Conservation (phyloP, 1,139 yeast species). For the Kodamaea derodonti region DNA sequence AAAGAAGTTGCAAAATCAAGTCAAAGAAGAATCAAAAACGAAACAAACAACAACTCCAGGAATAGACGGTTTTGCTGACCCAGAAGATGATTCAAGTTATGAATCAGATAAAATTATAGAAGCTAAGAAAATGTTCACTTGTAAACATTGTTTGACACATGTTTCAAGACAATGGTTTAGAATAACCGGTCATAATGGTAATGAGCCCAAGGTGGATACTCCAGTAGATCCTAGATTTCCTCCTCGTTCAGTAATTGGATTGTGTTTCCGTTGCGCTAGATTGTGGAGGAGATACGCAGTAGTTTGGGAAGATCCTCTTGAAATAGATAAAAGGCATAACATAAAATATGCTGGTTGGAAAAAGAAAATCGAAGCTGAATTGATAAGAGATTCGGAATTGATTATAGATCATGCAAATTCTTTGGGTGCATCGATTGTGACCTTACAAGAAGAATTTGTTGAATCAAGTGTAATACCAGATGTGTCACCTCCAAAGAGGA, state of each 20-base stretch:
- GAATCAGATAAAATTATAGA: conserved; percentile 45
- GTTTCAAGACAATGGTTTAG: conserved; percentile 64
- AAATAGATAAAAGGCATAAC: conserved; percentile 49
- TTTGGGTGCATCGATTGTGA: conserved; percentile 10
- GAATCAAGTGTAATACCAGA: conserved; percentile 4
- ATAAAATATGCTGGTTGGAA: conserved; percentile 48
- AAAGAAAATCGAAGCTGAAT: conserved; percentile 66
- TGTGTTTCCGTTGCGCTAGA: conserved; percentile 84
- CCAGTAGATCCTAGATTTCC: conserved; percentile 21
- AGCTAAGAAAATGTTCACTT: conserved; percentile 39
- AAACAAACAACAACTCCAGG: conserved; percentile 13
- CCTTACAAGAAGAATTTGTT: conserved; percentile 4
- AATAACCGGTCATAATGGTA: conserved; percentile 58
- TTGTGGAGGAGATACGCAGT: conserved; percentile 91
- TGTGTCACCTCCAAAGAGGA: conserved; percentile 5
- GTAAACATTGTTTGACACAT: conserved; percentile 62
- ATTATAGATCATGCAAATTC: conserved; percentile 47
- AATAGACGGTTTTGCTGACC: conserved; percentile 48
- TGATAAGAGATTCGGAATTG: conserved; percentile 59
- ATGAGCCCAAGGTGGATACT: conserved; percentile 14
- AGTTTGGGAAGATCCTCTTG: conserved; percentile 81
- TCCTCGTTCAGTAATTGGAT: conserved; percentile 41
- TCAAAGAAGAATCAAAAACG: conserved; percentile 22
- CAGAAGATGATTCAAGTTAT: conserved; percentile 69
- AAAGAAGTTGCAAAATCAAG: conserved; percentile 43